Conservation (phyloP, 2,329 filamentous ascomycete species). For the Botrytis porri region DNA sequence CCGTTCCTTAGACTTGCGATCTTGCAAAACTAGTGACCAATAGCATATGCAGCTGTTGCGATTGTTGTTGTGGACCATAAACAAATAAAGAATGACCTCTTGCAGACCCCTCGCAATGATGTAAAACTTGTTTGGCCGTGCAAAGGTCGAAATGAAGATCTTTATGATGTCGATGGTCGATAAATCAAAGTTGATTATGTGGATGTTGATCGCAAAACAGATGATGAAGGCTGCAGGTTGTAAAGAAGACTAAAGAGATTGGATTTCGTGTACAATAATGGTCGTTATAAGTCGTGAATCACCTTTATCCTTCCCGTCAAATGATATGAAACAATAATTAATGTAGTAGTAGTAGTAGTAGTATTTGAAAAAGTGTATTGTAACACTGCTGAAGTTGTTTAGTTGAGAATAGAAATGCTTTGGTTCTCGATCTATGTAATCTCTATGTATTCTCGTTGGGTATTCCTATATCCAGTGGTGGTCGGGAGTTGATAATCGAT, state of each 20-base stretch:
- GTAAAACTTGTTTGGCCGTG: background rate
- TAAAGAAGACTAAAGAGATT: constrained; percentile 1
- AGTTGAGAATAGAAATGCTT: background rate
- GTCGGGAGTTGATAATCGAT: background rate
- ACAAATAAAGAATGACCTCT: constrained; percentile 7
- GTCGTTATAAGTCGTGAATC: constrained; percentile 19
- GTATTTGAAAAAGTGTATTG: background rate
- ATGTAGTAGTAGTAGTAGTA: background rate
- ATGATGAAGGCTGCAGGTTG: background rate
- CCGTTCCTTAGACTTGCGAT: constrained; percentile 13
- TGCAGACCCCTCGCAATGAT: background rate
- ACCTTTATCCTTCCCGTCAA: constrained; percentile 9
- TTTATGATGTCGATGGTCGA: background rate
- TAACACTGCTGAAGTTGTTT: constrained; percentile 1
- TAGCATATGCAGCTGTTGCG: background rate
- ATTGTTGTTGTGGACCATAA: constrained; percentile 8
- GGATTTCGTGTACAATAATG: constrained; percentile 10
- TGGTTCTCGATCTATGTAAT: background rate
- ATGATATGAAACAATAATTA: constrained; percentile 16
- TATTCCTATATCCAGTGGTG: background rate
- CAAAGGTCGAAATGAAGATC: background rate
- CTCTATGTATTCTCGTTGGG: background rate
- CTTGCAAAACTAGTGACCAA: constrained; percentile 6
- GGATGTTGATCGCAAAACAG: background rate
- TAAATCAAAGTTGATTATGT: background rate